Percentiles rank a stretch among this genome's conserved stretches.
Conservation (phyloP, 208 protist genomes). For the Leishmania guyanensis region DNA sequence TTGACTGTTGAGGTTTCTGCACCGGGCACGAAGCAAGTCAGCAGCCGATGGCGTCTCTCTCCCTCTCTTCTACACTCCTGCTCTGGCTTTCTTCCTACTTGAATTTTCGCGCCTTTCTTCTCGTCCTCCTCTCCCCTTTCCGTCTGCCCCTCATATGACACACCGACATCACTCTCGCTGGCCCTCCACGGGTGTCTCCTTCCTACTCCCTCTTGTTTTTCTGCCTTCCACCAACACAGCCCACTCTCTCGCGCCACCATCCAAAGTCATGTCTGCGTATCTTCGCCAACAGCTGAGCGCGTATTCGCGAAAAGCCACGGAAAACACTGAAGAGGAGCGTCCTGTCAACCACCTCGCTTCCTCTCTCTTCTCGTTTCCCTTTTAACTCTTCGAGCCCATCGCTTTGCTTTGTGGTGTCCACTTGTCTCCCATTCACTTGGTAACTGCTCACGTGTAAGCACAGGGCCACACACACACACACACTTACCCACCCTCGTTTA, state of each 20-base stretch:
- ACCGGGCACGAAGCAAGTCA: too few relatives aligned
- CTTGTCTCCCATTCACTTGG: background rate
- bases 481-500: background rate
- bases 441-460: background rate
- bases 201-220: background rate
- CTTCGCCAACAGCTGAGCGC: background rate
- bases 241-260: too few relatives aligned
- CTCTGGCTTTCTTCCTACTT: background rate
- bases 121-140: conserved; percentile 6
- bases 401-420: background rate
- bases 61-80: background rate
- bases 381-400: too few relatives aligned
- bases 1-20: background rate
- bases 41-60: background rate
- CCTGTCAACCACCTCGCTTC: background rate
- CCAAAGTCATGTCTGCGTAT: background rate
- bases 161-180: background rate
- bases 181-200: background rate
- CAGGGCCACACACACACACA: background rate
- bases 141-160: background rate
- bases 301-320: background rate
- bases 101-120: conserved; percentile 16
- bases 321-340: background rate
- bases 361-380: too few relatives aligned
- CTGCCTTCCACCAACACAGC: background rate